Base-by-base conservation (phyloP, 2,329 filamentous ascomycete species). In the Aureobasidium sp. region DNA sequence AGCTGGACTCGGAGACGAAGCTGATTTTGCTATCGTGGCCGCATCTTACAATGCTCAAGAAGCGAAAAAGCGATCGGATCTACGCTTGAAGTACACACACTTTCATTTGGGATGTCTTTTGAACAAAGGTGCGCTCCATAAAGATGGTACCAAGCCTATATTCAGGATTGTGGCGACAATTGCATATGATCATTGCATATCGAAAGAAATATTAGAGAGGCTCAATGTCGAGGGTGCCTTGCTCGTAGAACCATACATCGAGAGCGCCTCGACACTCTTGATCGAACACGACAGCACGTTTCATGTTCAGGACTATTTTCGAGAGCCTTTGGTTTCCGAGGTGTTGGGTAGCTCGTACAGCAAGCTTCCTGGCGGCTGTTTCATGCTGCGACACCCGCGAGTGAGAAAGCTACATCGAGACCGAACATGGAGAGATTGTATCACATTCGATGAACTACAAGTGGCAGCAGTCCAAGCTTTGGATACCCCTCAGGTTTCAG, bases 281-380 rank as follows among this genome's bases (percentile, higher is more conserved):
- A 29, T 65, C 48, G 60, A 52, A 64, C 50, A 47, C 48, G 64
- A 60, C 44, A 31, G 48, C 56, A 54, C 15, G 62, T 31, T 39
- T 66, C 64, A 15, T 22, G 76, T 78, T 67, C 77, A 78, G 0
- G 74, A 79, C 1, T 73, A 86, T 0, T 96, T 96, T 71, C 81
- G 79, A 7, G 77, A 79, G 0, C 91, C 91, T 0, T 82, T 90
- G 22, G 84, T 96, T 0, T 89, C 91, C 61, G 92, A 96, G 67
- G 77, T 96, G 63, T 80, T 89, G 27, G 92, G 90, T 59, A 89
- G 90, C 64, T 86, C 87, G 0, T 96, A 91, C 67, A 88, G 91
- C 63, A 89, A 87, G 68, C 80, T 82, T 2, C 81, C 84, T 4
- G 86, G 88, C 68, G 79, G 80, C 1, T 91, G 89, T 68, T 91